Evolutionary conservation across 441 rosid genomes (phyloP), one percentile per base, ranked within the genome.

Genomic region (Gossypium davidsonii): DNA sequence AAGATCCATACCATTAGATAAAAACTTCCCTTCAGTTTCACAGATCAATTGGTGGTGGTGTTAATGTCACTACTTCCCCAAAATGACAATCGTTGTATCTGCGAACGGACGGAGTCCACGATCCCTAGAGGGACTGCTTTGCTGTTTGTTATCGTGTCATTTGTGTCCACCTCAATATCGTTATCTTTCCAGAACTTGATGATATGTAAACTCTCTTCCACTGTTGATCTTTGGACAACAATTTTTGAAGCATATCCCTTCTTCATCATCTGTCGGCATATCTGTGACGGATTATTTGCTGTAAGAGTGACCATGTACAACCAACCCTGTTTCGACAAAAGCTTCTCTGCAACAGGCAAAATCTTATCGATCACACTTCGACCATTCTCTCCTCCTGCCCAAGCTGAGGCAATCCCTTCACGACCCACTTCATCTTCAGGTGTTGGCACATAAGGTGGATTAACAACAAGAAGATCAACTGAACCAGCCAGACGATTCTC

Each of bases 311-410:
- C 96, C 85, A 93, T 76, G 82, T 95, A 95, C 51, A 95, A 73
- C 97, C 97, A 91, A 3, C 99, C 99, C 74, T 63, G 85, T 2
- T 79, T 82, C 0, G 99, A 90, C 79, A 93, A 83, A 74, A 95
- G 87, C 31, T 39, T 77, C 63, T 89, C 91, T 23, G 90, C 94
- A 67, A 89, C 79, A 0, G 92, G 92, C 82, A 95, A 73, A 51
- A 95, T 93, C 78, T 82, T 87, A 67, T 93, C 92, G 0, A 95
- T 95, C 6, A 93, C 90, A 1, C 73, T 73, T 59, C 98, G 83
- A 17, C 99, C 98, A 72, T 95, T 89, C 74, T 88, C 89, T 10
- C 97, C 99, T 76, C 99, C 98, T 31, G 99, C 99, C 99, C 98
- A 95, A 72, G 99, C 83, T 49, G 97, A 83, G 6, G 94, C 82